Evolutionary conservation across 306 rosid genomes (phyloP), one percentile per base, ranked within the genome.

Genomic region (Spatholobus suberectus): DNA sequence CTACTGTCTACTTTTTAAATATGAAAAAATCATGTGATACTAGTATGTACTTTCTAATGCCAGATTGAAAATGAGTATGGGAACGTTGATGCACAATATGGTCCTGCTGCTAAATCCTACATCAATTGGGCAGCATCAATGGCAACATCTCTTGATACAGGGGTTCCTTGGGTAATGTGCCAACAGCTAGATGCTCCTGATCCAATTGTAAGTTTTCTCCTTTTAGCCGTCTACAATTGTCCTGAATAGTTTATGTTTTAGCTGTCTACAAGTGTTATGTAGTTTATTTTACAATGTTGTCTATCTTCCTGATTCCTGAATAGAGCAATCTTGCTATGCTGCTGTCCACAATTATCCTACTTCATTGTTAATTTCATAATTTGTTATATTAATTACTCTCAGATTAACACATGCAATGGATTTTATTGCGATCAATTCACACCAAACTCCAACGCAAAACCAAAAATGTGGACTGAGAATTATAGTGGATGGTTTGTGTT

Each of bases 101-200:
- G 97, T 27, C 2, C 89, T 73, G 94, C 94, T 52, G 99, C 83
- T 47, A 89, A 90, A 82, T 62, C 93, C 23, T 96, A 96, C 73
- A 63, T 96, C 55, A 76, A 88, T 0, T 93, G 99, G 99, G 93
- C 99, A 18, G 99, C 98, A 84, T 59, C 83, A 34, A 96, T 96
- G 99, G 99, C 98, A 61, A 79, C 84, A 69, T 88, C 97, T 73
- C 84, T 92, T 84, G 86, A 92, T 84, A 96, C 98, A 7, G 99
- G 99, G 38, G 99, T 96, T 63, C 99, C 99, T 29, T 96, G 99
- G 99, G 91, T 93, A 86, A 96, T 96, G 99, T 93, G 99, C 87
- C 93, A 90, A 86, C 99, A 93, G 79, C 61, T 47, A 3, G 88
- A 96, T 87, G 99, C 99, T 77, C 99, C 99, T 15, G 89, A 91